These are phyloP conservation scores for Dissophora globulifera DNA, from an alignment of 192 early-diverging fungal genomes.

Conservation along the genomic window DNA sequence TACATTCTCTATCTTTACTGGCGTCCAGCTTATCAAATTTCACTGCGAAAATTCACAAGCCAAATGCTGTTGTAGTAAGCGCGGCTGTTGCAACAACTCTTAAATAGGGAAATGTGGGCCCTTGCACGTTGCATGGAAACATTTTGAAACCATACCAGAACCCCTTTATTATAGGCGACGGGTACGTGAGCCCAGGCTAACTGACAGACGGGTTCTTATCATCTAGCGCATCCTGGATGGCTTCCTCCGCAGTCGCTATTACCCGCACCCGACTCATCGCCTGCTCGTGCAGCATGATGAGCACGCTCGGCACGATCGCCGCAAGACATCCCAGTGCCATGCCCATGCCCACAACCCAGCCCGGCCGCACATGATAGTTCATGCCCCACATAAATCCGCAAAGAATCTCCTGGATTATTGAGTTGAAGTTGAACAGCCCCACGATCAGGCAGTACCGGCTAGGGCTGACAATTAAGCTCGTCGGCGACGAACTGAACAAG, in stretches of 20 bases:
- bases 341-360: slow-evolving; percentile 39
- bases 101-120: too few species aligned
- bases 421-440: slow-evolving; percentile 47
- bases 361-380: slow-evolving; percentile 46
- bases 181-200: too few species aligned
- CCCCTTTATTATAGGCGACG: too few species aligned
- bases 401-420: slow-evolving; percentile 40
- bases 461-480: slow-evolving; percentile 5
- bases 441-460: slow-evolving; percentile 33
- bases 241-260: slow-evolving; percentile 31
- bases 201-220: slow-evolving; percentile 1
- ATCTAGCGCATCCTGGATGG: slow-evolving; percentile 36
- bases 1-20: too few species aligned
- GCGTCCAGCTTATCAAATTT: too few species aligned
- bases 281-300: slow-evolving; percentile 47
- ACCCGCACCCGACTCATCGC: slow-evolving; percentile 23
- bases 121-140: too few species aligned
- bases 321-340: slow-evolving; percentile 52
- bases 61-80: too few species aligned
- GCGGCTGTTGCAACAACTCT: too few species aligned
- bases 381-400: slow-evolving; percentile 55
- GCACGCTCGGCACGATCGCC: slow-evolving; percentile 39
- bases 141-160: too few species aligned
- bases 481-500: slow-evolving; percentile 8
- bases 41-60: too few species aligned